Percentiles rank a stretch among this genome's conserved stretches.
These are phyloP conservation scores for Trichophyton rubrum DNA, from an alignment of 2,329 filamentous ascomycete species.

Conservation along the genomic window DNA sequence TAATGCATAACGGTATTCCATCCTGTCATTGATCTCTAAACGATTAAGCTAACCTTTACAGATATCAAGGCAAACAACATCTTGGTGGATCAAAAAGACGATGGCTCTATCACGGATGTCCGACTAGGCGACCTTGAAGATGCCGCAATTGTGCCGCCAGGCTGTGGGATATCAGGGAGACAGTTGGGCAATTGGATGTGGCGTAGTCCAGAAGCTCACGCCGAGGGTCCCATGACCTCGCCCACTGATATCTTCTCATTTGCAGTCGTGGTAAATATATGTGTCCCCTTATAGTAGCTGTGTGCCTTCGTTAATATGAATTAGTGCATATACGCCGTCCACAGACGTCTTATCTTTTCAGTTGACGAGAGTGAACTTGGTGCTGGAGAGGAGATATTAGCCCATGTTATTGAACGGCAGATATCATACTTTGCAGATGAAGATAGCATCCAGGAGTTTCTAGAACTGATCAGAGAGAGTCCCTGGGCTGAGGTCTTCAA, in stretches of 20 bases:
- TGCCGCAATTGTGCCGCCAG: slow-evolving; percentile 5
- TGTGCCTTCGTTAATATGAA: not conserved
- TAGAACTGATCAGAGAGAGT: slow-evolving; percentile 16
- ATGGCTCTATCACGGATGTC: slow-evolving; percentile 11
- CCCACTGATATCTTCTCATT: slow-evolving; percentile 17
- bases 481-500: slow-evolving; percentile 30
- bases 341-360: slow-evolving; percentile 30
- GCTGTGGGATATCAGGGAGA: slow-evolving; percentile 9
- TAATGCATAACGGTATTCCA: not conserved
- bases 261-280: slow-evolving; percentile 8
- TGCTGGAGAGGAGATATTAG: slow-evolving; percentile 25
- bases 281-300: not conserved
- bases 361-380: slow-evolving; percentile 23
- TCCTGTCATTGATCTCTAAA: not conserved
- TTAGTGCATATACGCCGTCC: slow-evolving; percentile 35
- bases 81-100: slow-evolving; percentile 18
- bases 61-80: slow-evolving; percentile 28
- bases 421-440: slow-evolving; percentile 38
- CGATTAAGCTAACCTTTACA: slow-evolving; percentile 3
- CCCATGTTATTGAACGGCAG: slow-evolving; percentile 33
- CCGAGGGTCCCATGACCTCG: slow-evolving; percentile 13
- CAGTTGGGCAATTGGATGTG: slow-evolving; percentile 20
- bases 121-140: slow-evolving; percentile 20
- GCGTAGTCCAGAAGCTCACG: slow-evolving; percentile 22
- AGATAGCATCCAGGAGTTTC: slow-evolving; percentile 30